Conservation (phyloP, 2,329 filamentous ascomycete genomes). For the Didymella keratinophila region DNA sequence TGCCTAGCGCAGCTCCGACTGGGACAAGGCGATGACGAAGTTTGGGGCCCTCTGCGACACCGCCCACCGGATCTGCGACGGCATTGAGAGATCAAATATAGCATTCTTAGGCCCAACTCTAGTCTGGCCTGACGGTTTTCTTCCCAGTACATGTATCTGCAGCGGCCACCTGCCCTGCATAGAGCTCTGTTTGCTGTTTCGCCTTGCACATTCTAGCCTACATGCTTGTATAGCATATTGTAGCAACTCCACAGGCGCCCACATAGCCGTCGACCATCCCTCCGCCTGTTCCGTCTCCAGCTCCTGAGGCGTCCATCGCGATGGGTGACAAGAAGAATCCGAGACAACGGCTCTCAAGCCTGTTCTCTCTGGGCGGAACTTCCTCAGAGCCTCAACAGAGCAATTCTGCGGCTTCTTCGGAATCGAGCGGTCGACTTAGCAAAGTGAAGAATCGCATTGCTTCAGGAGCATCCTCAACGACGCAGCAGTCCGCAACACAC, state of each 20-base stretch:
- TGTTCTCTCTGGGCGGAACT: conserved; percentile 37
- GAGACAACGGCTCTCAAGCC: conserved; percentile 45
- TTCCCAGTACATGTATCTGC: conserved; percentile 24
- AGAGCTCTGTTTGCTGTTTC: conserved; percentile 33
- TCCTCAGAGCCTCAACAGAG: conserved; percentile 30
- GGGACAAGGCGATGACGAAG: conserved; percentile 20
- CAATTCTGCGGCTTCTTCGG: conserved; percentile 36
- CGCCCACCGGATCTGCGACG: conserved; percentile 36
- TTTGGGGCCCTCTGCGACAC: conserved; percentile 26
- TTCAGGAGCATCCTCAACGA: conserved; percentile 28
- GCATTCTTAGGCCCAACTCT: conserved; percentile 29
- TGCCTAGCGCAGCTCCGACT: conserved; percentile 17
- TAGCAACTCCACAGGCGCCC: conserved; percentile 8
- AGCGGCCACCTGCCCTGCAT: conserved; percentile 25
- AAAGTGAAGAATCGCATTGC: conserved; percentile 46
- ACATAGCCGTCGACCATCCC: conserved; percentile 4
- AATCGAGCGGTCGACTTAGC: conserved; percentile 40
- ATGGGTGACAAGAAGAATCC: conserved; percentile 44
- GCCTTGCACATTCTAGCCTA: conserved; percentile 20
- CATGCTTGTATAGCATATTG: conserved; percentile 22
- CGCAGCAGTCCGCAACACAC: conserved; percentile 27
- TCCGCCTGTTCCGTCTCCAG: conserved; percentile 1
- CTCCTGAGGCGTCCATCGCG: conserved; percentile 18
- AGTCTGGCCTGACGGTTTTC: conserved; percentile 22
- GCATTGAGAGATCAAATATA: conserved; percentile 34